These are phyloP conservation scores for Phytophthora podocarpi DNA, from an alignment of 352 stramenopile genomes.

Conservation along the genomic window DNA sequence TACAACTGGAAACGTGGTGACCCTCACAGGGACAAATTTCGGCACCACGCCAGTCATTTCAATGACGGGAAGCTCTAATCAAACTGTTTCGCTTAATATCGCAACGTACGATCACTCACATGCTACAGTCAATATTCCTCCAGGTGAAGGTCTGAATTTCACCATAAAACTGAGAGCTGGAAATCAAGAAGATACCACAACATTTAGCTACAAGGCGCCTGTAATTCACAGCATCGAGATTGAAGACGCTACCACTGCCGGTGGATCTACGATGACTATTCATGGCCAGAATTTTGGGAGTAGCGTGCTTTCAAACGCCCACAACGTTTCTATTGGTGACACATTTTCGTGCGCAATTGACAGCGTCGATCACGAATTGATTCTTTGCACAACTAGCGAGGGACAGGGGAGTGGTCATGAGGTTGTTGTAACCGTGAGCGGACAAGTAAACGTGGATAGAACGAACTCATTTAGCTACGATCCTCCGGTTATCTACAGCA, in stretches of 20 bases:
- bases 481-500: slow-evolving; percentile 39
- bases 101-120: slow-evolving; percentile 33
- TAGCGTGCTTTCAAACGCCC: slow-evolving; percentile 36
- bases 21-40: slow-evolving; percentile 49
- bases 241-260: slow-evolving; percentile 42
- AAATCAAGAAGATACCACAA: slow-evolving; percentile 42
- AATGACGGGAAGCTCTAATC: slow-evolving; percentile 9
- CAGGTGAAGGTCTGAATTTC: slow-evolving; percentile 50
- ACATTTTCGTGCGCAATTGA: slow-evolving; percentile 42
- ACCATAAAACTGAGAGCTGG: slow-evolving; percentile 43
- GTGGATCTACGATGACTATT: slow-evolving; percentile 54
- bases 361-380: slow-evolving; percentile 35
- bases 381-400: slow-evolving; percentile 45
- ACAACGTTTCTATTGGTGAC: slow-evolving; percentile 39
- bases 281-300: slow-evolving; percentile 57
- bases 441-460: slow-evolving; percentile 31
- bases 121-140: slow-evolving; percentile 50
- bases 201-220: slow-evolving; percentile 61
- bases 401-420: slow-evolving; percentile 45
- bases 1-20: slow-evolving; percentile 51
- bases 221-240: slow-evolving; percentile 42
- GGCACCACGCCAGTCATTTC: slow-evolving; percentile 40
- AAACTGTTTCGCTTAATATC: slow-evolving; percentile 25
- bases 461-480: slow-evolving; percentile 48
- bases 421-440: slow-evolving; percentile 48